These are phyloP conservation scores for Priceomyces fermenticarens DNA, from an alignment of 805 yeast genomes.

Conservation along the genomic window DNA sequence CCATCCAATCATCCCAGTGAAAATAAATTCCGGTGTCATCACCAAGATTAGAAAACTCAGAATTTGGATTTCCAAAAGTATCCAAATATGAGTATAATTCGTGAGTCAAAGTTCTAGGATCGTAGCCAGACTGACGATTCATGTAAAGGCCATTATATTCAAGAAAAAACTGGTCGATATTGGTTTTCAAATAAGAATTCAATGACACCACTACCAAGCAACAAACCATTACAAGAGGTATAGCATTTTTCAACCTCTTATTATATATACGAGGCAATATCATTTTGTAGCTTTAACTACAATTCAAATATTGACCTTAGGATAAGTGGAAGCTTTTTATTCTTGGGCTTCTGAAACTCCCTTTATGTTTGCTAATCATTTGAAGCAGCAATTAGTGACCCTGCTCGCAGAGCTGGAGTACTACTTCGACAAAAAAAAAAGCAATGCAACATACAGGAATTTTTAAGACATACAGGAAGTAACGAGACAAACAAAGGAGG, in stretches of 20 bases:
- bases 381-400: slow-evolving; percentile 4
- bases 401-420: slow-evolving; percentile 1
- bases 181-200: slow-evolving; percentile 9
- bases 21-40: slow-evolving; percentile 19
- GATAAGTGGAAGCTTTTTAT: no score
- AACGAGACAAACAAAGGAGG: no score
- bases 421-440: no score
- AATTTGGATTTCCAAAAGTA: slow-evolving; percentile 5
- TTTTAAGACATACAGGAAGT: no score
- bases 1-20: slow-evolving; percentile 43
- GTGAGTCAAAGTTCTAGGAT: slow-evolving; percentile 20
- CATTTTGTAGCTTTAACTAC: slow-evolving; percentile 2
- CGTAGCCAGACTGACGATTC: slow-evolving; percentile 20
- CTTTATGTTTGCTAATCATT: no score
- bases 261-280: slow-evolving; percentile 16
- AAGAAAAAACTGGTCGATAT: slow-evolving; percentile 19
- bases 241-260: slow-evolving; percentile 14
- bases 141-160: slow-evolving; percentile 21
- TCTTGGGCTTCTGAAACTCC: no score
- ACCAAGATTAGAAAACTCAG: slow-evolving; percentile 1
- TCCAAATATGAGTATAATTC: slow-evolving; percentile 8
- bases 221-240: slow-evolving; percentile 10
- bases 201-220: slow-evolving; percentile 9
- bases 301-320: not conserved
- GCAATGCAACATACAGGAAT: no score